Conservation (phyloP, 768 basidiomycete genomes). For the Boletus vinaceobasis region DNA sequence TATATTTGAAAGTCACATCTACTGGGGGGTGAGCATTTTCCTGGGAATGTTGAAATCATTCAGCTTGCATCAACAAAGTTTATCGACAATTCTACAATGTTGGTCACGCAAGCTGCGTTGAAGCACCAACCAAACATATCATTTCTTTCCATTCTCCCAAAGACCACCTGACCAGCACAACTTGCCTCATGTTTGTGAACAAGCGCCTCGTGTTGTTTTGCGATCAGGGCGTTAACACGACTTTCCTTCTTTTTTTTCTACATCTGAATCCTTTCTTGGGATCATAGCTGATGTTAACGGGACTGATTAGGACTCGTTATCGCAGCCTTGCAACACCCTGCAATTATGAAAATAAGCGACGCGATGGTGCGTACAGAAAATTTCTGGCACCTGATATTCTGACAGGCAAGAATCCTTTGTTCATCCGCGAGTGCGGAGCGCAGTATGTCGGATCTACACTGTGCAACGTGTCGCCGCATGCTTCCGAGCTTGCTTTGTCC, state of each 20-base stretch:
- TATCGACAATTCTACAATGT: not conserved
- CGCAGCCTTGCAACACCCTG: not conserved
- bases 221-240: not conserved
- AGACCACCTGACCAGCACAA: not conserved
- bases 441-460: constrained; percentile 1
- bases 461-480: constrained; percentile 24
- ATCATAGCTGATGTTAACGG: not conserved
- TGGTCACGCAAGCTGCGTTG: not conserved
- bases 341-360: not conserved
- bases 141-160: not conserved
- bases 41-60: not conserved
- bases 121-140: not conserved
- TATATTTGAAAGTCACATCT: not conserved
- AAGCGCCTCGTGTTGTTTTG: constrained; percentile 13
- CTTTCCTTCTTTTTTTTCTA: not conserved
- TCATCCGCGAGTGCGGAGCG: not conserved
- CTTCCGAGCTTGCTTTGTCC: constrained; percentile 26
- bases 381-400: not conserved
- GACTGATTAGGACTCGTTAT: not conserved
- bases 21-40: not conserved
- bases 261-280: not conserved
- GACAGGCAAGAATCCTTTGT: constrained; percentile 1
- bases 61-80: not conserved
- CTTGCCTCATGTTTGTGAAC: constrained; percentile 7
- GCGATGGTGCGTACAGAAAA: not conserved